These are phyloP conservation scores for Fusarium sp. DNA, from an alignment of 2,329 filamentous ascomycete species.

Conservation along the genomic window DNA sequence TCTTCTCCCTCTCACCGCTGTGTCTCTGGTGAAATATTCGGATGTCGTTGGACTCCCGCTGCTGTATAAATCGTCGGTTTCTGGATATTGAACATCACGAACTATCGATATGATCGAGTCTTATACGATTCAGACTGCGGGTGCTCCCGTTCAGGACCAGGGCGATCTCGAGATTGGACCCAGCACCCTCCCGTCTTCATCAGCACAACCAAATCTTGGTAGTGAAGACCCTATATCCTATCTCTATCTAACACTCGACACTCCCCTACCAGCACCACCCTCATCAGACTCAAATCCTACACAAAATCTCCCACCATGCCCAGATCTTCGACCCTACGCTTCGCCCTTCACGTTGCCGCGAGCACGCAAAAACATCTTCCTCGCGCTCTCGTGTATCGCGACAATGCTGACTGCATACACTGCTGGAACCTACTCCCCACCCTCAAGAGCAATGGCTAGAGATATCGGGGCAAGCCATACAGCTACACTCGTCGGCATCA, in stretches of 20 bases:
- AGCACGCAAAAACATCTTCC: constrained; percentile 73
- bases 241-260: constrained; percentile 54
- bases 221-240: constrained; percentile 47
- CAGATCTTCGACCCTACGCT: constrained; percentile 71
- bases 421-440: constrained; percentile 81
- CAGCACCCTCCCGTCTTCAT: constrained; percentile 8
- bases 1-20: neutral
- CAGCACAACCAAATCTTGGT: constrained; percentile 4
- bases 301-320: constrained; percentile 62
- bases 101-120: constrained; percentile 20
- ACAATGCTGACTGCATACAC: constrained; percentile 83
- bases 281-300: constrained; percentile 27
- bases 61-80: neutral
- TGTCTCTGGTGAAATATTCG: neutral
- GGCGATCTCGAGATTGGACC: constrained; percentile 33
- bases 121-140: constrained; percentile 3
- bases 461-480: constrained; percentile 72
- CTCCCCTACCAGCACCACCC: constrained; percentile 46
- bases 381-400: constrained; percentile 78
- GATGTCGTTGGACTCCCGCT: neutral
- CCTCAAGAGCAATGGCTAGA: constrained; percentile 69
- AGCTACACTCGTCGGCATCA: constrained; percentile 79
- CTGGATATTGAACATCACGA: neutral
- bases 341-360: constrained; percentile 80
- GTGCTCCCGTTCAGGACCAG: constrained; percentile 1